A percentile compares a stretch with the other conserved stretches of the same genome.
Conservation (phyloP, 108 stramenopile genomes). For the Conticribra weissflogii region DNA sequence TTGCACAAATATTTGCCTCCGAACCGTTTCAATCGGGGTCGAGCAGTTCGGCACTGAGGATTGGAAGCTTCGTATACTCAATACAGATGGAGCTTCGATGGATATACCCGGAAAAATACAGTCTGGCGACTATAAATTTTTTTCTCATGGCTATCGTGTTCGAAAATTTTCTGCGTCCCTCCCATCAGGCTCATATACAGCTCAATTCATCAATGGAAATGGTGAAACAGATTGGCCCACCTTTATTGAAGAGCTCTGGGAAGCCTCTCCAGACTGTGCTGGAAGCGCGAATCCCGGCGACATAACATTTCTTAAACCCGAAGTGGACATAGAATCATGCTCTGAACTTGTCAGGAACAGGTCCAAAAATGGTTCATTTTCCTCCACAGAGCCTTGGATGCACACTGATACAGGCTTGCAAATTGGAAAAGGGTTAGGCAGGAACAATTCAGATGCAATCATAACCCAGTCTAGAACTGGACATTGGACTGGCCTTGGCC, state of each 20-base stretch:
- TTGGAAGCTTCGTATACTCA: conserved; percentile 29
- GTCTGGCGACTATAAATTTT: conserved; percentile 17
- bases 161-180: conserved; percentile 48
- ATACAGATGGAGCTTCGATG: conserved; percentile 10
- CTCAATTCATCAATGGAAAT: conserved; percentile 36
- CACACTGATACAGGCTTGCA: conserved; percentile 25
- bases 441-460: conserved; percentile 34
- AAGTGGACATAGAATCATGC: conserved; percentile 25
- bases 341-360: conserved; percentile 46
- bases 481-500: conserved; percentile 42
- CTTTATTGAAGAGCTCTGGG: conserved; percentile 48
- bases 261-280: conserved; percentile 33
- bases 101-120: conserved; percentile 26
- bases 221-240: conserved; percentile 47
- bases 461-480: conserved; percentile 16
- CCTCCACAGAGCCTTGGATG: conserved; percentile 30
- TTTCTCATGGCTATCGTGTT: conserved; percentile 5
- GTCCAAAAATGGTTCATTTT: conserved; percentile 11
- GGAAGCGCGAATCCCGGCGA: conserved; percentile 22
- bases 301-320: conserved; percentile 36
- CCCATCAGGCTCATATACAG: conserved; percentile 45
- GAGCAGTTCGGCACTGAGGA: conserved; percentile 51
- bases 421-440: conserved; percentile 26
- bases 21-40: conserved; percentile 35
- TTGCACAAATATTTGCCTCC: conserved; percentile 43